A percentile compares a stretch with the other conserved stretches of the same genome.
phyloP scores from a whole-genome alignment of 208 protist genomes.

The Tritrichomonas musculus region DNA sequence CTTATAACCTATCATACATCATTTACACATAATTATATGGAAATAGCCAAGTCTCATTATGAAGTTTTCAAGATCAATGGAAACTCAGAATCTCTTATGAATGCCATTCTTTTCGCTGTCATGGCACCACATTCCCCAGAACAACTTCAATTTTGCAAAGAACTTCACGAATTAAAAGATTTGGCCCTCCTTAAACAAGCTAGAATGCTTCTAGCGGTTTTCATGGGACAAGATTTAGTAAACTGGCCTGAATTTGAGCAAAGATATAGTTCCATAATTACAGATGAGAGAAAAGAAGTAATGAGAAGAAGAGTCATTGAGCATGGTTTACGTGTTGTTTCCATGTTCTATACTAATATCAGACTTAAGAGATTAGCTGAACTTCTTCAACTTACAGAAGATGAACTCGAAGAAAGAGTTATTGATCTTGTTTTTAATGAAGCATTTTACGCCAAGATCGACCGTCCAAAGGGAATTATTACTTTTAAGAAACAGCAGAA shows the following conservation, averaged over 20 bases:
- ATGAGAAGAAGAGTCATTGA: neutral
- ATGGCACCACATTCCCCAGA: neutral
- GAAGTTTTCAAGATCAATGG: neutral
- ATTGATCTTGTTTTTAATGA: neutral
- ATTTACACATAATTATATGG: neutral
- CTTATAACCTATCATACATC: neutral
- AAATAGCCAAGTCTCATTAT: neutral
- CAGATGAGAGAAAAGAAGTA: neutral
- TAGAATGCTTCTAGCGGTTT: neutral
- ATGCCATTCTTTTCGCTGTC: neutral
- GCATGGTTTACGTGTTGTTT: neutral
- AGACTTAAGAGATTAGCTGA: neutral
- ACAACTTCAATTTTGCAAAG: neutral
- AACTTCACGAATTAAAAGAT: neutral
- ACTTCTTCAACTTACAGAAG: neutral
- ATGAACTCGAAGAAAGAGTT: slow-evolving; percentile 7
- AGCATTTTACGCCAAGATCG: neutral
- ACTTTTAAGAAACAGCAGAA: slow-evolving; percentile 28
- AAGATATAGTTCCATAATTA: neutral
- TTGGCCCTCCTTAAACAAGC: neutral
- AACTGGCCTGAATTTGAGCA: neutral
- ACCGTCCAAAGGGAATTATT: slow-evolving; percentile 25
- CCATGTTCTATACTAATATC: neutral
- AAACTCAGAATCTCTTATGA: neutral
- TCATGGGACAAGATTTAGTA: neutral